Conservation (phyloP, 495 filamentous ascomycete species). For the Gamarada debralockiae region DNA sequence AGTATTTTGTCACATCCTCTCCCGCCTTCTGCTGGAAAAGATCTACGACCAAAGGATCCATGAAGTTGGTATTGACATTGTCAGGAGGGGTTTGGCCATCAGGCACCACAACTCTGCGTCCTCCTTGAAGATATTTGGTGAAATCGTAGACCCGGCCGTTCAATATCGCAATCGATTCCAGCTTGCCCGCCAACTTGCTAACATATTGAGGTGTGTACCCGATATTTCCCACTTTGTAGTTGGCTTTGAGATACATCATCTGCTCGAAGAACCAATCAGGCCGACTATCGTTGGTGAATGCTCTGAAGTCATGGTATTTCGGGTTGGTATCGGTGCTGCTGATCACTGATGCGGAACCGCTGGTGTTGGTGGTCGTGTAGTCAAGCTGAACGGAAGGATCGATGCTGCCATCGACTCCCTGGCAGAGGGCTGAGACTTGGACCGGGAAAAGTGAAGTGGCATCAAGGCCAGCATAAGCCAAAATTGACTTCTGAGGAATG, state of each 20-base stretch:
- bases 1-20: constrained; percentile 78
- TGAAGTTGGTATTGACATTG: constrained; percentile 68
- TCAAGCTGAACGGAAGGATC: constrained; percentile 73
- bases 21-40: constrained; percentile 77
- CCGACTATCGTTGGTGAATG: constrained; percentile 73
- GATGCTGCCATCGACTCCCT: constrained; percentile 63
- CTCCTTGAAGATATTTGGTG: constrained; percentile 77
- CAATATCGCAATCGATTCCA: constrained; percentile 71
- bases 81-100: constrained; percentile 45
- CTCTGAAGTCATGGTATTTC: constrained; percentile 91
- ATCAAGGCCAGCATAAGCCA: constrained; percentile 81
- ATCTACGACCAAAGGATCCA: constrained; percentile 67
- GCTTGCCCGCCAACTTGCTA: constrained; percentile 59
- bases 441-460: constrained; percentile 88
- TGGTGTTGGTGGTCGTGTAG: constrained; percentile 74
- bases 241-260: constrained; percentile 67
- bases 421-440: constrained; percentile 89
- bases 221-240: constrained; percentile 84
- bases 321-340: constrained; percentile 66
- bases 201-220: constrained; percentile 82
- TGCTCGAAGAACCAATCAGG: constrained; percentile 90
- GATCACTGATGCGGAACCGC: constrained; percentile 58
- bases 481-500: constrained; percentile 59
- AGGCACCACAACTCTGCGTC: constrained; percentile 56
- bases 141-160: constrained; percentile 85